These are phyloP conservation scores for Eucalyptus shirleyi DNA, from an alignment of 345 rosid species.

Conservation along the genomic window DNA sequence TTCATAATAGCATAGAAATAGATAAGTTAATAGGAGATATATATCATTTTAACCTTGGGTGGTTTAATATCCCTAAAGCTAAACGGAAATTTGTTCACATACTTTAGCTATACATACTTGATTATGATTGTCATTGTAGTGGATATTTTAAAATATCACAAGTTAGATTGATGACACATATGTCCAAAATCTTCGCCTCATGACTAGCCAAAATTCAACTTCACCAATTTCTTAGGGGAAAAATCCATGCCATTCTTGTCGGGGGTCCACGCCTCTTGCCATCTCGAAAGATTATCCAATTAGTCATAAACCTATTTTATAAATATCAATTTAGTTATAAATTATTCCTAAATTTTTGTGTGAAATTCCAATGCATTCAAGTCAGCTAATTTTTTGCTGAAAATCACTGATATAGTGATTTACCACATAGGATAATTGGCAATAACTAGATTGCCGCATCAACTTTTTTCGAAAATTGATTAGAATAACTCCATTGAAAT, in stretches of 20 bases:
- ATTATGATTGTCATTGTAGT: background rate
- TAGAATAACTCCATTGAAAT: background rate
- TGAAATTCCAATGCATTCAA: fast-evolving
- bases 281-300: background rate
- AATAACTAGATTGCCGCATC: background rate
- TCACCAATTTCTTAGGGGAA: background rate
- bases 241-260: background rate
- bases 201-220: background rate
- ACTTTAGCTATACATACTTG: background rate
- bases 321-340: background rate
- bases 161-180: background rate
- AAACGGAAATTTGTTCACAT: background rate
- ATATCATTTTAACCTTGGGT: background rate
- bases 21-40: background rate
- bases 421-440: background rate
- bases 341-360: background rate
- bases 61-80: background rate
- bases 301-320: background rate
- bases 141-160: background rate
- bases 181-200: background rate
- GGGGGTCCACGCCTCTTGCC: background rate
- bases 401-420: fast-evolving
- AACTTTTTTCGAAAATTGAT: background rate
- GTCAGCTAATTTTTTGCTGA: fast-evolving
- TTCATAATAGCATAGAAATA: background rate